Conservation (phyloP, 306 rosid species). For the Pyrus bretschneideri region DNA sequence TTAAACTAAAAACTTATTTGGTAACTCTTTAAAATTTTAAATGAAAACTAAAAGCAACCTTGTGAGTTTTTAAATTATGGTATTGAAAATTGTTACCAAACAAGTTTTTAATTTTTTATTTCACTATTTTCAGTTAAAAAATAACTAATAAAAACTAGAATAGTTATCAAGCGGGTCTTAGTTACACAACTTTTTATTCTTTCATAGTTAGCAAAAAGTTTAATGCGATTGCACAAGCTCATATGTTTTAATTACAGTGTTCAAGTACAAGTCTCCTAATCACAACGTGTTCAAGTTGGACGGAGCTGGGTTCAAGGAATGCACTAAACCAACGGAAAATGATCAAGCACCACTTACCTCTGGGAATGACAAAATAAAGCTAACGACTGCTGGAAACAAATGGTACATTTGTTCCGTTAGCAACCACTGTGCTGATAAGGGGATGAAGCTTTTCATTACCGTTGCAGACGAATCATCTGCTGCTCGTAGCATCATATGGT, state of each 20-base stretch:
- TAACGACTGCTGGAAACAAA: not conserved
- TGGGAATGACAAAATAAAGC: not conserved
- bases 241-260: slow-evolving; percentile 1
- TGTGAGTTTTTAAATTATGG: too few species aligned
- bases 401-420: slow-evolving; percentile 16
- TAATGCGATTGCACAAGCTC: not conserved
- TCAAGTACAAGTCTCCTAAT: not conserved
- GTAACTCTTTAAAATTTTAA: too few species aligned
- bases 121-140: too few species aligned
- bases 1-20: too few species aligned
- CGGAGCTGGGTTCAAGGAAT: not conserved
- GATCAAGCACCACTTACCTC: not conserved
- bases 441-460: slow-evolving; percentile 10
- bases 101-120: too few species aligned
- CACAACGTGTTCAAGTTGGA: slow-evolving; percentile 12
- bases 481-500: not conserved
- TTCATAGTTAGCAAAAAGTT: too few species aligned
- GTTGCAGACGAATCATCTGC: not conserved
- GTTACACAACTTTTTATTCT: too few species aligned
- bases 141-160: too few species aligned
- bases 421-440: not conserved
- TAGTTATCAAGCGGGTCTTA: too few species aligned
- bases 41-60: too few species aligned
- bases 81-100: too few species aligned
- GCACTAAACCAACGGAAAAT: not conserved